Percentiles rank a stretch among this genome's conserved stretches.
phyloP scores from a whole-genome alignment of 805 yeast species.

The Candida pseudoglaebosa region DNA sequence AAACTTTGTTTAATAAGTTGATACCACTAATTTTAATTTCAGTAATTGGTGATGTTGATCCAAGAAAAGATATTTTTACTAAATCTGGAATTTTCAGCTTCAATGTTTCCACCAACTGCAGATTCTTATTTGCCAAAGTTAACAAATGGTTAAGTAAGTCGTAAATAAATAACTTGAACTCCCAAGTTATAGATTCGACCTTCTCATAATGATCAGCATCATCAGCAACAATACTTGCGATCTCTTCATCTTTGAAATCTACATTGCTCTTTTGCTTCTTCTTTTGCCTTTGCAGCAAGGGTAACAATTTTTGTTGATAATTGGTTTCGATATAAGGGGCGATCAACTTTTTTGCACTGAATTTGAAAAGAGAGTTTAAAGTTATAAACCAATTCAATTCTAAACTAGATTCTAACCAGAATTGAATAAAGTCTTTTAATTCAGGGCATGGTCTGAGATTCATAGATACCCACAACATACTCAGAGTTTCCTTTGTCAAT shows the following conservation, averaged over 20 bases:
- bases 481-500: conserved; percentile 44
- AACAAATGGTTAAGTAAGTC: conserved; percentile 44
- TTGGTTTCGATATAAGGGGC: conserved; percentile 35
- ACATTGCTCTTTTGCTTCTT: conserved; percentile 21
- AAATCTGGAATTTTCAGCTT: conserved; percentile 55
- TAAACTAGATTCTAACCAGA: conserved; percentile 56
- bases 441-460: conserved; percentile 44
- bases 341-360: conserved; percentile 40
- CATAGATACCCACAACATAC: conserved; percentile 57
- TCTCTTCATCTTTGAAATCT: conserved; percentile 39
- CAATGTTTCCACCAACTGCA: conserved; percentile 36
- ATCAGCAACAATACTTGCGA: conserved; percentile 36
- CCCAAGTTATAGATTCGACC: conserved; percentile 57
- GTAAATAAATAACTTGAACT: conserved; percentile 47
- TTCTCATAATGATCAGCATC: conserved; percentile 34
- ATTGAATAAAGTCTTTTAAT: conserved; percentile 43
- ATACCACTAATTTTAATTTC: conserved; percentile 64
- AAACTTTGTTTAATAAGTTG: conserved; percentile 56
- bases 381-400: conserved; percentile 57
- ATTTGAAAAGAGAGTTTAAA: conserved; percentile 46
- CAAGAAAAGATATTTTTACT: conserved; percentile 73
- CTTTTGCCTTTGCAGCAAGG: conserved; percentile 40
- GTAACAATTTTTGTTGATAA: conserved; percentile 37
- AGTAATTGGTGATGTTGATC: conserved; percentile 69
- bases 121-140: conserved; percentile 33